These are phyloP conservation scores for Biscogniauxia sp. DNA, from an alignment of 2,329 filamentous ascomycete species.

Conservation along the genomic window DNA sequence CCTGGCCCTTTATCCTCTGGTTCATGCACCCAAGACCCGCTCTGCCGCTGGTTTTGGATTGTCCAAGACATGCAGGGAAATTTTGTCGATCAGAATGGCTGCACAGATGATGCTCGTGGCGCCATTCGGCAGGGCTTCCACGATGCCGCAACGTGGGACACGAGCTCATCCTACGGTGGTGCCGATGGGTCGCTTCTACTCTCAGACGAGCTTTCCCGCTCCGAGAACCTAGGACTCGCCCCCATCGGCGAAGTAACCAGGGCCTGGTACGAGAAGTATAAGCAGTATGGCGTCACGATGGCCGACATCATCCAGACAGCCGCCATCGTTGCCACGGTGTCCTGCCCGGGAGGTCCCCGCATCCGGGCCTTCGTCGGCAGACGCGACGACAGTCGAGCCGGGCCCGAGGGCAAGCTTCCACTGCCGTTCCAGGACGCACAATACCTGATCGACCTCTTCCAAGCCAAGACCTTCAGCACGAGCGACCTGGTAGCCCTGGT, in stretches of 20 bases:
- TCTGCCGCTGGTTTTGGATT: slow-evolving; percentile 42
- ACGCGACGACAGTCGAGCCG: slow-evolving; percentile 39
- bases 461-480: slow-evolving; percentile 48
- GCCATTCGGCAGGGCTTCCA: slow-evolving; percentile 48
- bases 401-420: slow-evolving; percentile 45
- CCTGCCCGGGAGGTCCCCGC: slow-evolving; percentile 51
- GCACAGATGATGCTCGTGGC: slow-evolving; percentile 40
- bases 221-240: slow-evolving; percentile 46
- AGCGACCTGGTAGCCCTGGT: slow-evolving; percentile 52
- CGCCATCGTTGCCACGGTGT: slow-evolving; percentile 44
- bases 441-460: slow-evolving; percentile 45
- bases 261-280: slow-evolving; percentile 38
- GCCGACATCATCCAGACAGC: slow-evolving; percentile 55
- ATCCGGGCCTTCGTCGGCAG: slow-evolving; percentile 50
- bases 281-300: slow-evolving; percentile 40
- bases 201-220: slow-evolving; percentile 38
- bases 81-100: slow-evolving; percentile 35
- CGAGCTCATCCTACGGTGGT: slow-evolving; percentile 37
- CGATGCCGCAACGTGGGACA: slow-evolving; percentile 44
- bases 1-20: slow-evolving; percentile 23
- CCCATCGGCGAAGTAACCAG: slow-evolving; percentile 38
- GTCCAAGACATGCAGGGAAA: slow-evolving; percentile 33
- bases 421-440: slow-evolving; percentile 38
- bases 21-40: slow-evolving; percentile 28
- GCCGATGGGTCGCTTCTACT: slow-evolving; percentile 46